phyloP scores from a whole-genome alignment of 2,329 filamentous ascomycete genomes.

The Colletotrichum trifolii region DNA sequence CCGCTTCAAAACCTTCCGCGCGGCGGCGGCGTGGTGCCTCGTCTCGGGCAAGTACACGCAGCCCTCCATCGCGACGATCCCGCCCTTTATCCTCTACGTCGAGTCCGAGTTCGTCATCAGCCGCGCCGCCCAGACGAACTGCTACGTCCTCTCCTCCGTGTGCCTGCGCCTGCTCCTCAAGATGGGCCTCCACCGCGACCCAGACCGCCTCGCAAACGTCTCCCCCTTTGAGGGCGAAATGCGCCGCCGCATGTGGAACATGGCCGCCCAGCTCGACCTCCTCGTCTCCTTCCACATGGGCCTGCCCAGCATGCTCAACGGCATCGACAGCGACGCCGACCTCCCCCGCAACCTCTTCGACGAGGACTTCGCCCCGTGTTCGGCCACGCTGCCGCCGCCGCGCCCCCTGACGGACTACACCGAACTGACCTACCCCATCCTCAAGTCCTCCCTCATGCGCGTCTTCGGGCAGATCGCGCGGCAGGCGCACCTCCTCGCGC shows the following conservation, averaged over 20 bases:
- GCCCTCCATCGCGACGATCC: slow-evolving; percentile 60
- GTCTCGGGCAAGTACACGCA: slow-evolving; percentile 61
- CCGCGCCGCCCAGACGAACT: slow-evolving; percentile 62
- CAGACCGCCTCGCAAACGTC: slow-evolving; percentile 61
- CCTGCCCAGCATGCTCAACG: slow-evolving; percentile 72
- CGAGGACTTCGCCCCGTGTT: slow-evolving; percentile 71
- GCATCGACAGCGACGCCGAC: slow-evolving; percentile 71
- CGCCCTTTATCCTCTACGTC: slow-evolving; percentile 62
- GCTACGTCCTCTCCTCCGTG: slow-evolving; percentile 63
- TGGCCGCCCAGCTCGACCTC: slow-evolving; percentile 69
- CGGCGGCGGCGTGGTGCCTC: slow-evolving; percentile 63
- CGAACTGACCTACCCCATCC: slow-evolving; percentile 64
- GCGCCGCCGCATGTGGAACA: slow-evolving; percentile 64
- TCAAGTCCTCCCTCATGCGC: slow-evolving; percentile 59
- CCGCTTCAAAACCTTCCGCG: slow-evolving; percentile 59
- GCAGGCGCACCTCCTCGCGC: slow-evolving; percentile 60
- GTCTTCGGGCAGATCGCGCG: slow-evolving; percentile 62
- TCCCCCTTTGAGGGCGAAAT: slow-evolving; percentile 65
- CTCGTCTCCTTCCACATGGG: slow-evolving; percentile 76
- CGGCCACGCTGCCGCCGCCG: slow-evolving; percentile 63
- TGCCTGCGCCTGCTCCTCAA: slow-evolving; percentile 66
- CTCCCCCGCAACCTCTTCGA: slow-evolving; percentile 73
- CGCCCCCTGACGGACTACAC: slow-evolving; percentile 71
- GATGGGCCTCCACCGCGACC: slow-evolving; percentile 69
- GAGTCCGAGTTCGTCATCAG: slow-evolving; percentile 66